Conservation (phyloP, 1,284 basidiomycete genomes). For the Melanopsichium pennsylvanicum region DNA sequence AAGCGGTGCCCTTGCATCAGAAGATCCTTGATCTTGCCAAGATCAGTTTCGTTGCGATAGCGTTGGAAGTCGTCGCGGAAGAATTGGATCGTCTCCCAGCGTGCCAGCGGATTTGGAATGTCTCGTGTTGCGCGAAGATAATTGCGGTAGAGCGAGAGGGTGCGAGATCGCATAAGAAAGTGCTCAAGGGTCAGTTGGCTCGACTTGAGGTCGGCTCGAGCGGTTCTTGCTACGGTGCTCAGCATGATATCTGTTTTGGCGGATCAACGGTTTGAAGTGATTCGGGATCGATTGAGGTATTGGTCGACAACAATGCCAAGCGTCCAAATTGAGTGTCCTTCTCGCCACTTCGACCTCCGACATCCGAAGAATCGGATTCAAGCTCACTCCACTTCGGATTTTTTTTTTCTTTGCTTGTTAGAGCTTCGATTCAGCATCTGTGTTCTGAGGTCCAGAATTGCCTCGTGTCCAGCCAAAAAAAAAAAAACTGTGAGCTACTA, state of each 20-base stretch:
- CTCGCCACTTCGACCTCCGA: constrained; percentile 15
- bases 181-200: constrained; percentile 50
- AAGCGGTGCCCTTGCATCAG: constrained; percentile 44
- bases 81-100: constrained; percentile 56
- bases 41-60: constrained; percentile 32
- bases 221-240: constrained; percentile 10
- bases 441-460: too few relatives aligned
- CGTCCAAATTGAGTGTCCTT: constrained; percentile 1
- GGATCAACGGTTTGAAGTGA: too few relatives aligned
- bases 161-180: constrained; percentile 45
- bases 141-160: constrained; percentile 49
- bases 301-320: background rate
- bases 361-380: constrained; percentile 2
- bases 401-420: background rate
- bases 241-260: constrained; percentile 5
- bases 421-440: background rate
- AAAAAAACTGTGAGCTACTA: too few relatives aligned
- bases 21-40: constrained; percentile 39
- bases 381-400: constrained; percentile 4
- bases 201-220: constrained; percentile 28
- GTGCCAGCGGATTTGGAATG: constrained; percentile 54
- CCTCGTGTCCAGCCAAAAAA: too few relatives aligned
- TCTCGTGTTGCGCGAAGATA: constrained; percentile 52
- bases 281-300: too few relatives aligned
- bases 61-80: constrained; percentile 43